These are phyloP conservation scores for Cordyceps pruinosa DNA, from an alignment of 2,329 filamentous ascomycete genomes.

Conservation along the genomic window DNA sequence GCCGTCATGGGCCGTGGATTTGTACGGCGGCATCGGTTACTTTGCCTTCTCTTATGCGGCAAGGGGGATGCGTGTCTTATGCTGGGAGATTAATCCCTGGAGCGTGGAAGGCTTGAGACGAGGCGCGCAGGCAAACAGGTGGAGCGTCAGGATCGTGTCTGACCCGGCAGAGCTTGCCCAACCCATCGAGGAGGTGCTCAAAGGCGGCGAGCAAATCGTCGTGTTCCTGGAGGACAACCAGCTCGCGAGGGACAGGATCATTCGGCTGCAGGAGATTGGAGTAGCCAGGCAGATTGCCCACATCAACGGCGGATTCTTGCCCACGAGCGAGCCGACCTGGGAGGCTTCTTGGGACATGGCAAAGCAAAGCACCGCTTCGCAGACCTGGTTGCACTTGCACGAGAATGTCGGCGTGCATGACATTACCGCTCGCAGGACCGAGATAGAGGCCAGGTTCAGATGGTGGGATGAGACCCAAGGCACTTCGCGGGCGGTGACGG, in stretches of 20 bases:
- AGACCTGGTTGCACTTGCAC: constrained; percentile 58
- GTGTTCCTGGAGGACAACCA: constrained; percentile 65
- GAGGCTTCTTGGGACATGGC: constrained; percentile 41
- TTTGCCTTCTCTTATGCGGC: constrained; percentile 79
- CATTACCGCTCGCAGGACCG: constrained; percentile 37
- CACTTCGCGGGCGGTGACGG: constrained; percentile 23
- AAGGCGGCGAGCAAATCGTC: constrained; percentile 48
- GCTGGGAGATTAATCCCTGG: constrained; percentile 89
- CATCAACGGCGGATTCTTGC: constrained; percentile 58
- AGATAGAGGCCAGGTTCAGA: constrained; percentile 43
- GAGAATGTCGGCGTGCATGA: constrained; percentile 56
- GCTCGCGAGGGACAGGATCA: constrained; percentile 39
- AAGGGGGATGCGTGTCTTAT: constrained; percentile 66
- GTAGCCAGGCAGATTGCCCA: constrained; percentile 40
- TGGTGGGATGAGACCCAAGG: constrained; percentile 24
- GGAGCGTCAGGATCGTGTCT: constrained; percentile 50
- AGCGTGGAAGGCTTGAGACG: constrained; percentile 74
- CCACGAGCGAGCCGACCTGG: constrained; percentile 51
- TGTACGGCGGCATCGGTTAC: constrained; percentile 92
- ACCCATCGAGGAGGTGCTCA: constrained; percentile 31
- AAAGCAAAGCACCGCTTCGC: constrained; percentile 17
- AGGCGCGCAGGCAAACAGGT: constrained; percentile 65
- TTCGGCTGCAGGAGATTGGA: constrained; percentile 29
- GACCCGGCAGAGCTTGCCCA: constrained; percentile 30
- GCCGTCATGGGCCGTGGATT: constrained; percentile 58